Conservation (phyloP, 129 eudicot species). For the Chrysanthemum seticuspe region DNA sequence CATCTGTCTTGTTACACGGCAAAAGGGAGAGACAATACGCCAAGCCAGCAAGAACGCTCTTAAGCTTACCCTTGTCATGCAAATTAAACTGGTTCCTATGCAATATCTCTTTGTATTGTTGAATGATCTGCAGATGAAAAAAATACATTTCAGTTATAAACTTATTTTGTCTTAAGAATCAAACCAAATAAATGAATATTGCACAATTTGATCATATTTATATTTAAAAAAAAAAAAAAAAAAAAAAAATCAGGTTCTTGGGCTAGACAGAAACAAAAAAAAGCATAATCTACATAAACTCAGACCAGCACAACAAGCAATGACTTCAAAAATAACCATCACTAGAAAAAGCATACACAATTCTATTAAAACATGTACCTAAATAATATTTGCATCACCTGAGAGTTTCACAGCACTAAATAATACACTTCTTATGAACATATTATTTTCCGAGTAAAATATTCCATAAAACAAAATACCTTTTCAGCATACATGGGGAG, state of each 20-base stretch:
- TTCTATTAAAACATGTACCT: not conserved
- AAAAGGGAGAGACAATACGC: conserved; percentile 75
- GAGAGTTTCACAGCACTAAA: not conserved
- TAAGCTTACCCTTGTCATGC: conserved; percentile 81
- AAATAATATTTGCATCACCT: too few relatives aligned
- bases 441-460: not conserved
- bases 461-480: conserved; percentile 39
- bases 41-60: conserved; percentile 71
- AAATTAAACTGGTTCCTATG: conserved; percentile 70
- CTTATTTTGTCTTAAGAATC: not conserved
- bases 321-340: not conserved
- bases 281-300: not conserved
- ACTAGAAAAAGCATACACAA: not conserved
- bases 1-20: conserved; percentile 43
- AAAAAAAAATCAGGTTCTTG: not conserved
- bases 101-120: conserved; percentile 69
- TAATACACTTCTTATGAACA: not conserved
- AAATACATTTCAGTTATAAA: conserved; percentile 16
- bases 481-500: conserved; percentile 81
- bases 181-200: not conserved
- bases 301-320: not conserved
- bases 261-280: not conserved
- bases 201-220: not conserved
- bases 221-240: too few relatives aligned
- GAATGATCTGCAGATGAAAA: conserved; percentile 62